Conservation (phyloP, 1,284 basidiomycete species). For the Xerocomus amazonicus region DNA sequence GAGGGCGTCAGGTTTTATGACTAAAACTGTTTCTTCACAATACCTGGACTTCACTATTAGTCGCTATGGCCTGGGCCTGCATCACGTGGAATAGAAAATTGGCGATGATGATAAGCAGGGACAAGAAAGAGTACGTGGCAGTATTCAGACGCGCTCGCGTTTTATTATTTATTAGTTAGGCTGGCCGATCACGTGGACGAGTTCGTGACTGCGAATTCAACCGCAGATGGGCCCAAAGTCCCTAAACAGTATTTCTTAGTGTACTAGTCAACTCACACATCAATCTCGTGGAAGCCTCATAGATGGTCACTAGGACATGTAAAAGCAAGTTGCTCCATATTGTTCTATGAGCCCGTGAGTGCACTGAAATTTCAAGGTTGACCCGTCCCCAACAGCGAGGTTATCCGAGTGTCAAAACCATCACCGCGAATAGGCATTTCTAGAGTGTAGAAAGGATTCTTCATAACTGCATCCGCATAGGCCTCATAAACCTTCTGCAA, state of each 20-base stretch:
- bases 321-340: background rate
- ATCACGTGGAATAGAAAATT: slow-evolving; percentile 11
- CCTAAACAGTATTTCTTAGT: background rate
- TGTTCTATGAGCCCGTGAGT: background rate
- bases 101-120: slow-evolving; percentile 1
- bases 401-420: slow-evolving; percentile 78
- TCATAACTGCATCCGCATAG: slow-evolving; percentile 95
- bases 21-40: background rate
- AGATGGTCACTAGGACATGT: background rate
- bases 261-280: background rate
- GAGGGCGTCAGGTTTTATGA: slow-evolving; percentile 13
- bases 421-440: slow-evolving; percentile 98
- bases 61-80: slow-evolving; percentile 25
- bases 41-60: slow-evolving; percentile 30
- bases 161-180: slow-evolving; percentile 9
- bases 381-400: slow-evolving; percentile 53
- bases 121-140: background rate
- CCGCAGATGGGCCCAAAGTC: background rate
- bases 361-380: slow-evolving; percentile 19
- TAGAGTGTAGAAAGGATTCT: slow-evolving; percentile 98
- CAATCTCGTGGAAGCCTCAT: background rate
- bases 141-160: slow-evolving; percentile 8
- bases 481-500: slow-evolving; percentile 85
- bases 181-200: slow-evolving; percentile 21
- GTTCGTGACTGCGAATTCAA: too few relatives aligned